These are phyloP conservation scores for Microstroma glucosiphilum DNA, from an alignment of 1,284 basidiomycete genomes.

Conservation along the genomic window DNA sequence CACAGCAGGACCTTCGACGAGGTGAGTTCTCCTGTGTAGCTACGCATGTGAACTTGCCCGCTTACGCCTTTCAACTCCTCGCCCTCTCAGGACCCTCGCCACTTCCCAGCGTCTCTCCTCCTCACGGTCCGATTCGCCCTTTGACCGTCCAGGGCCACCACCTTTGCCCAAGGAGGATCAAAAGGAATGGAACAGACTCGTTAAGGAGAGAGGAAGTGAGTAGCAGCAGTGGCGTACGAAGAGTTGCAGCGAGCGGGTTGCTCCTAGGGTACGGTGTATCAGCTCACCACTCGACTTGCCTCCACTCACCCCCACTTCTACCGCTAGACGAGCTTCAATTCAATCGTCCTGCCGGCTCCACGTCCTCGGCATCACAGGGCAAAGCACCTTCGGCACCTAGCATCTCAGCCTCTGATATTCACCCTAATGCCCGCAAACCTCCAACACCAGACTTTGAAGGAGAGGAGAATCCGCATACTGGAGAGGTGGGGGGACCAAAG, in stretches of 20 bases:
- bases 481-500: constrained; percentile 59
- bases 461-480: constrained; percentile 57
- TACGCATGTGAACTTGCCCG: background rate
- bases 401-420: constrained; percentile 19
- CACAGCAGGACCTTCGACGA: too few relatives aligned
- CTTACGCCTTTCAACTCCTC: background rate
- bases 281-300: too few relatives aligned
- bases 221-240: constrained; percentile 2
- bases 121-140: constrained; percentile 14
- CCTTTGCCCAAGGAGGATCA: constrained; percentile 51
- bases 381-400: constrained; percentile 1
- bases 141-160: constrained; percentile 50
- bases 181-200: constrained; percentile 51
- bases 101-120: background rate
- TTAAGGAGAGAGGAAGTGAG: constrained; percentile 48
- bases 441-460: constrained; percentile 56
- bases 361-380: background rate
- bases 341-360: background rate
- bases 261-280: too few relatives aligned
- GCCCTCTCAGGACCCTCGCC: background rate
- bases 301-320: too few relatives aligned
- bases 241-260: too few relatives aligned
- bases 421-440: constrained; percentile 50
- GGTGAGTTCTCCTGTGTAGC: too few relatives aligned
- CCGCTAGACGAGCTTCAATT: constrained; percentile 16